Evolutionary conservation across 805 yeast species (phyloP), one percentile per base, ranked within the genome.

Genomic region (Spencermartinsiella europaea): DNA sequence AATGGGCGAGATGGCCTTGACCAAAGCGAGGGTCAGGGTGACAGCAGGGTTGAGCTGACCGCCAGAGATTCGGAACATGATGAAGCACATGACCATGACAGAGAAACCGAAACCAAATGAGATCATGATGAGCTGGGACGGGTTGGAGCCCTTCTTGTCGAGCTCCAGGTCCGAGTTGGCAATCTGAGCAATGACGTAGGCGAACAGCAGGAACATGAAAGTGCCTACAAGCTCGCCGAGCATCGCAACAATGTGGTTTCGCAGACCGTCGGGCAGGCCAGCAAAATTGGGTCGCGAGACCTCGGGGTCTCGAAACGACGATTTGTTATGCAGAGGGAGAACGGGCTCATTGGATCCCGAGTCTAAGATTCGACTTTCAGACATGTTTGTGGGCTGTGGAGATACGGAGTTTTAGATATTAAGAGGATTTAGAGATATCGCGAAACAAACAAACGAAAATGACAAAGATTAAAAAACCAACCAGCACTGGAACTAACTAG

Each of bases 21-120:
- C 82, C 38, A 84, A 68, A n/a, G 80, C 75, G 61, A 87, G 70
- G 22, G 89, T 70, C 35, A 85, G 71, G 19, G 95, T 82, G 36
- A 87, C 95, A 42, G 93, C 91, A 10, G 96, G 96, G 71, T 87
- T 87, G 64, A 87, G 76, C 70, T 85, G 85, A 71, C 93, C 95
- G 60, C 95, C 95, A 34, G 93, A 83, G 50, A 87, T 77, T 65
- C 87, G 77, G 70, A 74, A 81, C 59, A 83, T 79, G 58, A 79
- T 67, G 58, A 79, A 77, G 42, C 84, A 85, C 57, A 77, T 79
- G 54, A 83, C 81, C 80, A 83, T 77, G 46, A 87, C 88, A 57
- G 88, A 82, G 61, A 85, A 83, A 54, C 95, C 96, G 69, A 86
- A 86, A 59, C 95, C 95, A 42, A 83, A 74, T 12, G 95, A 70